Conservation (phyloP, 106 monocot genomes). For the Alisma plantagoaquatica region DNA sequence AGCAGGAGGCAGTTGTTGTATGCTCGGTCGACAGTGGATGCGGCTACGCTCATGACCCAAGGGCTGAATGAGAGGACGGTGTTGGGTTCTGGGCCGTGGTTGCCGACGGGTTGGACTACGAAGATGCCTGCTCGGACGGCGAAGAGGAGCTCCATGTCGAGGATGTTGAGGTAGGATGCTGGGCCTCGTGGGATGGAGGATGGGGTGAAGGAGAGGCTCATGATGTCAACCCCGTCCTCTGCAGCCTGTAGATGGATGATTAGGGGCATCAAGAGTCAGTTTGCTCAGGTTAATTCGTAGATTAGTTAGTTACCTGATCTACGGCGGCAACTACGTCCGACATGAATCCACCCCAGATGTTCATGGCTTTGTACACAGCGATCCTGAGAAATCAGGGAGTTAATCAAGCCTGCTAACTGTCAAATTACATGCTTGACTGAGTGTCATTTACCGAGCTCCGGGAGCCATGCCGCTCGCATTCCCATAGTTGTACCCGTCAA, state of each 20-base stretch:
- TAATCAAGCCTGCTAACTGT: not conserved
- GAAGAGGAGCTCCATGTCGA: slow-evolving; percentile 59
- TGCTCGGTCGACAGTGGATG: slow-evolving; percentile 51
- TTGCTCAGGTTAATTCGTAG: no score
- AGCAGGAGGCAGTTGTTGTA: slow-evolving; percentile 52
- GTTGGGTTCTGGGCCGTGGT: slow-evolving; percentile 43
- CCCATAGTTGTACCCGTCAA: slow-evolving; percentile 12
- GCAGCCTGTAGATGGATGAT: slow-evolving; percentile 44
- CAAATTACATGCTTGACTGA: not conserved
- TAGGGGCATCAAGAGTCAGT: no score
- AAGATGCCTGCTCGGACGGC: slow-evolving; percentile 62
- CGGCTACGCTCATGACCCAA: slow-evolving; percentile 72
- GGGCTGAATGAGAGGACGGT: slow-evolving; percentile 76
- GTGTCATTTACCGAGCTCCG: slow-evolving; percentile 6
- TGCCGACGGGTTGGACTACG: slow-evolving; percentile 73
- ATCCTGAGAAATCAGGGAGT: slow-evolving; percentile 21
- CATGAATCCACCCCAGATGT: slow-evolving; percentile 70
- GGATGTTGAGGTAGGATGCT: slow-evolving; percentile 51
- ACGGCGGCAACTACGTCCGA: slow-evolving; percentile 82
- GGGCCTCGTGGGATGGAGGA: slow-evolving; percentile 38
- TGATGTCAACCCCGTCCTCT: slow-evolving; percentile 74
- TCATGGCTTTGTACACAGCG: slow-evolving; percentile 68
- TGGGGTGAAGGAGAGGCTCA: slow-evolving; percentile 63
- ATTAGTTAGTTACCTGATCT: slow-evolving; percentile 36
- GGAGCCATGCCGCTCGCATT: slow-evolving; percentile 21